Evolutionary conservation across 176 grass and related monocot species (phyloP), one percentile per base, ranked within the genome.

Genomic region (Eleusine indica): DNA sequence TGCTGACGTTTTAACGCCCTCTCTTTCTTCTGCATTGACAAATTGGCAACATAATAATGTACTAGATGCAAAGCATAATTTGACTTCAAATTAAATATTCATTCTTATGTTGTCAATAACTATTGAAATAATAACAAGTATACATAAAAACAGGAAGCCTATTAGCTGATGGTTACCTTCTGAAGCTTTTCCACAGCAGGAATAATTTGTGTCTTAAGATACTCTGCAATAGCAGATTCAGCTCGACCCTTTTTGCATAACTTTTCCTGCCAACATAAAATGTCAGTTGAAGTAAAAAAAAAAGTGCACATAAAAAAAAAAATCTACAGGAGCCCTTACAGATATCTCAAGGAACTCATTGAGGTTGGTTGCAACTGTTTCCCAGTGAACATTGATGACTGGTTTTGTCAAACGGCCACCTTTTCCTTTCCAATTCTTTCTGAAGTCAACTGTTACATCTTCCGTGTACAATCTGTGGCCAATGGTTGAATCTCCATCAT

Each of bases 381-480:
- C 96, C 91, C 96, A 95, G 11, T 87, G 82, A 74, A 86, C 84
- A 75, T 88, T 87, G 47, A 76, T 73, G 68, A 88, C 52, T 76
- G 89, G 85, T 53, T 84, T 86, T 68, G 76, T 91, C 86, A 91
- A 91, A 69, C 62, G 68, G 43, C 96, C 89, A 80, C 87, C 44
- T 48, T 85, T 91, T 72, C 80, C 91, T 40, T 77, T 98, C 86
- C 73, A 88, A 42, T 91, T 91, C 12, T 71, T 41, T 74, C 90
- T 91, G 72, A 81, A 87, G 75, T 87, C 41, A 78, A 87, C 52
- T 3, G 77, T 88, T 80, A 88, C 73, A 81, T 87, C 69, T 88
- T 98, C 96, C 76, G 67, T 93, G 71, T 92, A 98, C 73, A 98
- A 76, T 64, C 96, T 91, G 80, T 98, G 88, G 57, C 96, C 96